Evolutionary conservation across 495 filamentous ascomycete species (phyloP), one percentile per base, ranked within the genome.

Genomic region (Trichoderma asperelloides): DNA sequence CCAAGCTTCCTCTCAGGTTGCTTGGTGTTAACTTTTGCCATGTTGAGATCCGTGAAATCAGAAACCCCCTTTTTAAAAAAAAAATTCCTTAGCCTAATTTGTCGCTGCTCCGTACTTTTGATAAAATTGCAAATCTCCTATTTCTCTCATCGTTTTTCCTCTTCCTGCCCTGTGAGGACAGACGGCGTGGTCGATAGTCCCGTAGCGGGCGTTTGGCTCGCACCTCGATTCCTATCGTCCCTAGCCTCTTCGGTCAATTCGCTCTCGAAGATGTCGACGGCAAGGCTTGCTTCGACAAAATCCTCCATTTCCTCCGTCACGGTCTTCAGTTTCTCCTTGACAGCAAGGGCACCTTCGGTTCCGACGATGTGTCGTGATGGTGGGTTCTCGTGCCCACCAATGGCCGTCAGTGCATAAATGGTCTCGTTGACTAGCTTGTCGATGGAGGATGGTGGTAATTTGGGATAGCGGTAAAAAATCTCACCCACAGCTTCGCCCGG

Each of bases 241-340:
- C 78, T 74, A 28, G 77, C 79, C 71, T 83, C 81, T 2, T 71
- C 74, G 68, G 79, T 78, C 63, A 83, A 71, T 69, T 83, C 79
- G 67, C 79, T 81, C 39, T 84, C 77, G 66, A 84, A 86, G 71
- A 93, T 90, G 75, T 95, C 93, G 43, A 93, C 92, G 0, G 89
- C 89, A 69, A 89, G 83, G 69, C 92, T 97, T 27, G 91, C 89
- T 70, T 95, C 91, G 39, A 97, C 88, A 78, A 97, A 98, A 67
- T 97, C 95, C 75, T 98, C 95, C 47, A 98, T 72, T 77, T 98
- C 95, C 74, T 98, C 93, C 65, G 91, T 96, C 2, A 97, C 89
- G 25, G 92, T 97, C 81, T 96, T 97, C 65, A 98, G 78, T 78
- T 97, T 97, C 80, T 98, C 95, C 71, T 96, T 96, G 23, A 98